A percentile compares a stretch with the other conserved stretches of the same genome.
Conservation (phyloP, 768 basidiomycete species). For the Goffeauzyma gilvescens region DNA sequence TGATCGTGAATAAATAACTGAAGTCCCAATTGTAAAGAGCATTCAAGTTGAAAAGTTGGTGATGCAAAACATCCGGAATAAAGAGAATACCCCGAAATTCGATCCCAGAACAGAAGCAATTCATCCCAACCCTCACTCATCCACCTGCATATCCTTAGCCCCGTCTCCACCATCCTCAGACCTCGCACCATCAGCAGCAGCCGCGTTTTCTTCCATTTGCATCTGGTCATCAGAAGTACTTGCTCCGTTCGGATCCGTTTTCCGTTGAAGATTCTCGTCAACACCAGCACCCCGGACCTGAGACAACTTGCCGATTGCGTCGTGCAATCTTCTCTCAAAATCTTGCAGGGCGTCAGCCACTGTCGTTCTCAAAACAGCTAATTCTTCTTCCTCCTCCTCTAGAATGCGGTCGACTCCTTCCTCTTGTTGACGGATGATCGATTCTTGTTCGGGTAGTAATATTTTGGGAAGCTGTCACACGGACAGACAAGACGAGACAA, state of each 20-base stretch:
- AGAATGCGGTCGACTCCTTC: constrained; percentile 22
- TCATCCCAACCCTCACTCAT: neutral
- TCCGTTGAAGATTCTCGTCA: no score
- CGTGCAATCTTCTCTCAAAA: neutral
- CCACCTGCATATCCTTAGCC: constrained; percentile 5
- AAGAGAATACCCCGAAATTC: no score
- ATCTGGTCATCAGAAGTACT: no score
- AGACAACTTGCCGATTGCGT: no score
- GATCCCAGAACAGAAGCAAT: no score
- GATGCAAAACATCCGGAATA: no score
- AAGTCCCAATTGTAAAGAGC: neutral
- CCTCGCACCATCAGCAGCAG: neutral
- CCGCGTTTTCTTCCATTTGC: constrained; percentile 2
- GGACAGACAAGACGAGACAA: neutral
- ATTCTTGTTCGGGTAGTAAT: constrained; percentile 22
- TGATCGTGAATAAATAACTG: no score
- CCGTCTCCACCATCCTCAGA: neutral
- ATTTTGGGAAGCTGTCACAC: constrained; percentile 21
- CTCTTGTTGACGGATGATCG: constrained; percentile 13
- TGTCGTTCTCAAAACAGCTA: neutral
- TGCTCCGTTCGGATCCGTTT: no score
- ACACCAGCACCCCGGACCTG: no score
- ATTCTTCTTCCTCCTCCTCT: constrained; percentile 13
- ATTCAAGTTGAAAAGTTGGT: neutral
- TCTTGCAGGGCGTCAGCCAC: neutral